Evolutionary conservation across 495 filamentous ascomycete genomes (phyloP).

Genomic region (Tuber brumale): DNA sequence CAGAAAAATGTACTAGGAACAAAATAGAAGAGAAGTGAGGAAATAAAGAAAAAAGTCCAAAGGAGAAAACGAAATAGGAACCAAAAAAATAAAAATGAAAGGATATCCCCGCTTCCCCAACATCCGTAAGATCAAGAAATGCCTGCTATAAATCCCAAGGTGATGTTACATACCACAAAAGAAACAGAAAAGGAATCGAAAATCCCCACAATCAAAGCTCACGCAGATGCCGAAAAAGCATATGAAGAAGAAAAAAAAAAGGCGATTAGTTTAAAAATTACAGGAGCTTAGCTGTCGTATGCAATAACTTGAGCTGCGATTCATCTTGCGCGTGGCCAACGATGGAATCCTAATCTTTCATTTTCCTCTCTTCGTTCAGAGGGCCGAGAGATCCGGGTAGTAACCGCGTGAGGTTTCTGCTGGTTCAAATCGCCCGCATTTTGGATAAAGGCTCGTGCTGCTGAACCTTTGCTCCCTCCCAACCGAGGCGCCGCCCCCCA

Average conservation of each 20-base stretch:
- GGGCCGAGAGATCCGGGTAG: constrained; percentile 40
- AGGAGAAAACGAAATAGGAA: constrained; percentile 12
- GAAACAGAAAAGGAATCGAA: constrained; percentile 9
- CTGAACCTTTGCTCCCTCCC: constrained; percentile 34
- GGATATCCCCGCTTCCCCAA: constrained; percentile 7
- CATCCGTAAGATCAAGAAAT: constrained; percentile 17
- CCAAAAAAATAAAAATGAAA: constrained; percentile 13
- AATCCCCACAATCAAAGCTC: background rate
- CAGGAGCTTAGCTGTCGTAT: constrained; percentile 15
- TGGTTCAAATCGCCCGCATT: constrained; percentile 41
- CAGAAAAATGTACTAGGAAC: constrained; percentile 33
- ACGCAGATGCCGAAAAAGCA: constrained; percentile 3
- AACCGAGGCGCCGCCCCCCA: constrained; percentile 26
- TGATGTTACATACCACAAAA: constrained; percentile 37
- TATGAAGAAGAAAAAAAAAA: constrained; percentile 10
- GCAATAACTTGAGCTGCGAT: background rate
- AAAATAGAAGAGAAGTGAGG: constrained; percentile 13
- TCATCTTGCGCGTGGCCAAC: background rate
- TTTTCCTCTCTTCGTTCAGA: constrained; percentile 15
- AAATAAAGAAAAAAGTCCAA: constrained; percentile 5
- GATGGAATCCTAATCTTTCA: background rate
- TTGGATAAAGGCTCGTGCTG: constrained; percentile 31
- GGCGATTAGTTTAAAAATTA: constrained; percentile 36
- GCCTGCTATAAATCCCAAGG: constrained; percentile 33
- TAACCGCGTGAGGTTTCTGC: constrained; percentile 41